Evolutionary conservation across 2,329 filamentous ascomycete species (phyloP).

Genomic region (Fusarium torulosum): DNA sequence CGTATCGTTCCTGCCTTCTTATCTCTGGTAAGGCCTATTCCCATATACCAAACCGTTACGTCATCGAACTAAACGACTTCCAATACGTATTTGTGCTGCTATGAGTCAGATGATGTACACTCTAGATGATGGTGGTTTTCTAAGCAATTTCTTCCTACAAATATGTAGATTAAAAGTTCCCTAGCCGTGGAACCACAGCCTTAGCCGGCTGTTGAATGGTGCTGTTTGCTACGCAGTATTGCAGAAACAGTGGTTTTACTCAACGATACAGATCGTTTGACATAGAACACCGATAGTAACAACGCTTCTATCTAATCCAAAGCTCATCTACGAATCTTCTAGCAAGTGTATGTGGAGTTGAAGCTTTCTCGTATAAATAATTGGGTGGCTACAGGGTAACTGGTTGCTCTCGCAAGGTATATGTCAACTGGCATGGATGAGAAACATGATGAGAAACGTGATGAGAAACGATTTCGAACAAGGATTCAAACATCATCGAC

Average conservation of each 20-base stretch:
- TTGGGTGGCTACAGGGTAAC: background rate
- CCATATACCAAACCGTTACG: background rate
- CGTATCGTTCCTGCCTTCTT: background rate
- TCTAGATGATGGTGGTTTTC: too few relatives aligned
- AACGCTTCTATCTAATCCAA: too few relatives aligned
- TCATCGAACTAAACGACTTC: conserved; percentile 24
- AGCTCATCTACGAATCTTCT: background rate
- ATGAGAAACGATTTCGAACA: background rate
- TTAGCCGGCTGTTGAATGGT: too few relatives aligned
- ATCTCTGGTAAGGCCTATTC: background rate
- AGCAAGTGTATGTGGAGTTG: background rate
- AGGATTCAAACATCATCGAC: background rate
- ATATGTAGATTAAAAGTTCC: too few relatives aligned
- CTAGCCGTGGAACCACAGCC: too few relatives aligned
- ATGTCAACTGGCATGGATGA: background rate
- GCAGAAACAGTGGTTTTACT: too few relatives aligned
- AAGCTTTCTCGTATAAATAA: background rate
- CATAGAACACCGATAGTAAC: too few relatives aligned
- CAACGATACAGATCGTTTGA: too few relatives aligned
- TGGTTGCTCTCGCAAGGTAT: background rate
- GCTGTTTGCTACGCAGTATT: too few relatives aligned
- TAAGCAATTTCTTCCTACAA: too few relatives aligned
- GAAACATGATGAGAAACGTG: background rate
- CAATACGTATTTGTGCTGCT: conserved; percentile 3
- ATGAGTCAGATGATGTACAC: background rate